phyloP scores from a whole-genome alignment of 345 rosid species.

The Populus ilicifolia region DNA sequence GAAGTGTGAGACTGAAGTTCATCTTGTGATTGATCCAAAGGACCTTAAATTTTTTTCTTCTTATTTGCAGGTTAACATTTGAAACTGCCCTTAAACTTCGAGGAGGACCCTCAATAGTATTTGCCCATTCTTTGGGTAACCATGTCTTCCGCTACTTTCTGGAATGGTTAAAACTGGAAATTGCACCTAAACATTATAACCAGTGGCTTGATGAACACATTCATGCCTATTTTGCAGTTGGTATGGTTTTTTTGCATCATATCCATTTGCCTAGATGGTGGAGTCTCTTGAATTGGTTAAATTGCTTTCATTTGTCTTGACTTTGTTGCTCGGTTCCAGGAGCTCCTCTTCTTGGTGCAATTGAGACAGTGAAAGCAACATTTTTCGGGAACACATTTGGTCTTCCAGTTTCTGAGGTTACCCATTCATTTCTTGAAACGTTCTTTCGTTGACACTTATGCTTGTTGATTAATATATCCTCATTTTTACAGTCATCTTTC shows the following conservation, averaged over 20 bases:
- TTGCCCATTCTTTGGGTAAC: constrained; percentile 98
- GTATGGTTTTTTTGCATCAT: constrained; percentile 38
- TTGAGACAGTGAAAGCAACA: constrained; percentile 66
- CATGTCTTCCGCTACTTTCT: constrained; percentile 89
- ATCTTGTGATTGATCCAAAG: constrained; percentile 6
- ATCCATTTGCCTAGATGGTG: constrained; percentile 6
- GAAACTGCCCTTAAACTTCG: constrained; percentile 90
- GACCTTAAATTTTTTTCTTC: constrained; percentile 1
- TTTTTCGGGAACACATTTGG: constrained; percentile 87
- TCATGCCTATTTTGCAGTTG: constrained; percentile 91
- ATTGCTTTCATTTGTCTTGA: constrained; percentile 15
- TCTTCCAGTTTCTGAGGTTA: constrained; percentile 95
- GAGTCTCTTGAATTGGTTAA: constrained; percentile 4
- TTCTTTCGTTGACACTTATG: neutral
- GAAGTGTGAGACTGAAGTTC: neutral
- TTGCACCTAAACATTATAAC: constrained; percentile 87
- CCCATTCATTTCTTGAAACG: constrained; percentile 24
- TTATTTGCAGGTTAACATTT: constrained; percentile 69
- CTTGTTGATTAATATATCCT: neutral
- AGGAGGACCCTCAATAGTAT: constrained; percentile 89
- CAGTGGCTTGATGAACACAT: constrained; percentile 93
- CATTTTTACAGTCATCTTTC: neutral
- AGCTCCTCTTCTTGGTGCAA: constrained; percentile 96
- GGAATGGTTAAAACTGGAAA: constrained; percentile 98
- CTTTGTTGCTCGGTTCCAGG: constrained; percentile 41